These are phyloP conservation scores for Backusella morwellensis DNA, from an alignment of 192 early-diverging fungal genomes.

Conservation along the genomic window DNA sequence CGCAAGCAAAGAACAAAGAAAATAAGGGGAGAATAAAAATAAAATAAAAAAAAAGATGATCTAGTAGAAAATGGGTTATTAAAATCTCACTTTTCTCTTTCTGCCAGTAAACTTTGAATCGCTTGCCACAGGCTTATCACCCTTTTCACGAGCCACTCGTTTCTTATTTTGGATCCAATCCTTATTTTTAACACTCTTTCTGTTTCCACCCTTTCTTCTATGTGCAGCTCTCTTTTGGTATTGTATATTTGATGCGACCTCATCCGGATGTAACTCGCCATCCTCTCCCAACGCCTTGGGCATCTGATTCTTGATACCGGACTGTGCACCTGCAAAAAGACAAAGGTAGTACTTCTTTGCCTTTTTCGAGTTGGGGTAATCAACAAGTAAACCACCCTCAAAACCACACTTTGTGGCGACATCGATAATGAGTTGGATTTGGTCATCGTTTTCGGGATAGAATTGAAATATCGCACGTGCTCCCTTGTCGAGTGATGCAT, in stretches of 20 bases:
- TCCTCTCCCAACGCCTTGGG: slow-evolving; percentile 65
- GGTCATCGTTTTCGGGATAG: slow-evolving; percentile 94
- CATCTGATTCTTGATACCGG: slow-evolving; percentile 52
- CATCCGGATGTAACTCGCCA: slow-evolving; percentile 44
- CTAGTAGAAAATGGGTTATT: slow-evolving; percentile 12
- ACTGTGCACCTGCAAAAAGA: slow-evolving; percentile 88
- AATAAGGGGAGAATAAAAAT: background rate
- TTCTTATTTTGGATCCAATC: slow-evolving; percentile 93
- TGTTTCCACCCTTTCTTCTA: slow-evolving; percentile 37
- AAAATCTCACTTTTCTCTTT: slow-evolving; percentile 88
- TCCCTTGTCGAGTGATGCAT: slow-evolving; percentile 83
- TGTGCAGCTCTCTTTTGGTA: slow-evolving; percentile 40
- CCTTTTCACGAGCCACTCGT: slow-evolving; percentile 73
- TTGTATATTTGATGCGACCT: slow-evolving; percentile 30
- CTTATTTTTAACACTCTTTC: slow-evolving; percentile 77
- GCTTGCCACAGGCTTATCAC: slow-evolving; percentile 71
- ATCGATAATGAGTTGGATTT: slow-evolving; percentile 90
- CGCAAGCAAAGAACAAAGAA: slow-evolving; percentile 9
- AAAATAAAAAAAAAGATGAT: no score
- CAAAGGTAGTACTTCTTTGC: slow-evolving; percentile 97
- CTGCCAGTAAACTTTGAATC: slow-evolving; percentile 96
- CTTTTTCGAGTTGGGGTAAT: slow-evolving; percentile 95
- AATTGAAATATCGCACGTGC: slow-evolving; percentile 98
- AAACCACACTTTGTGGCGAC: slow-evolving; percentile 91
- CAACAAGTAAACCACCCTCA: slow-evolving; percentile 91